These are phyloP conservation scores for Gilbertella persicaria DNA, from an alignment of 371 early-diverging fungal species.

Conservation along the genomic window DNA sequence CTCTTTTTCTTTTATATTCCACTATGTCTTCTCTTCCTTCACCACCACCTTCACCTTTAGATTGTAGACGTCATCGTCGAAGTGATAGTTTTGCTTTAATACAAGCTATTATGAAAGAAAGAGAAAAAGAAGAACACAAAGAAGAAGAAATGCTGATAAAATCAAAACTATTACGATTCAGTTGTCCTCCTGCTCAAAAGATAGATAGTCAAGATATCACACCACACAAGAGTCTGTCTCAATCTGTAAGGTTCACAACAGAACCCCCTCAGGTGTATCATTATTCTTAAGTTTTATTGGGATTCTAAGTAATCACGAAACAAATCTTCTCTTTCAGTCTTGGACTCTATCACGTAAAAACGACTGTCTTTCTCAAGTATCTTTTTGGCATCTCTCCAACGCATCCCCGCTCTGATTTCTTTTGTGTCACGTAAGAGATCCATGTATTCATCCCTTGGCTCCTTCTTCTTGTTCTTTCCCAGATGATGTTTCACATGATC, in stretches of 20 bases:
- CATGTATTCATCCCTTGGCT: constrained; percentile 45
- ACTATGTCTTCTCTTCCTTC: constrained; percentile 21
- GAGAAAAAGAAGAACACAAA: constrained; percentile 34
- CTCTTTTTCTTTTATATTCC: constrained; percentile 1
- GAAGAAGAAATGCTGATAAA: constrained; percentile 33
- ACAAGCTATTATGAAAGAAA: constrained; percentile 41
- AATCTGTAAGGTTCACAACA: constrained; percentile 40
- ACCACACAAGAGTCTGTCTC: constrained; percentile 26
- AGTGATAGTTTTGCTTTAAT: constrained; percentile 38
- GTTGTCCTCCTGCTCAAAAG: not conserved
- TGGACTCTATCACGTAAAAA: constrained; percentile 57
- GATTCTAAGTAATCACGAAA: constrained; percentile 63
- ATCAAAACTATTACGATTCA: constrained; percentile 8
- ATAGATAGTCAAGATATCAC: not conserved
- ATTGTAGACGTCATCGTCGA: constrained; percentile 27
- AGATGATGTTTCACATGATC: constrained; percentile 50
- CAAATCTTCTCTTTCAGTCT: constrained; percentile 60
- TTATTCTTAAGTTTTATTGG: too few species aligned
- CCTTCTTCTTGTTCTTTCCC: constrained; percentile 27
- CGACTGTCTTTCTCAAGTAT: constrained; percentile 58
- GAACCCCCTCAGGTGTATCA: constrained; percentile 41
- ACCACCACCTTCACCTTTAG: constrained; percentile 25
- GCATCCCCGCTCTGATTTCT: constrained; percentile 47
- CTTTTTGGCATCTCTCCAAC: constrained; percentile 61
- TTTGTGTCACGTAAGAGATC: constrained; percentile 47